Evolutionary conservation across 2,329 filamentous ascomycete genomes (phyloP).

Genomic region (Hymenoscyphus infarciens): DNA sequence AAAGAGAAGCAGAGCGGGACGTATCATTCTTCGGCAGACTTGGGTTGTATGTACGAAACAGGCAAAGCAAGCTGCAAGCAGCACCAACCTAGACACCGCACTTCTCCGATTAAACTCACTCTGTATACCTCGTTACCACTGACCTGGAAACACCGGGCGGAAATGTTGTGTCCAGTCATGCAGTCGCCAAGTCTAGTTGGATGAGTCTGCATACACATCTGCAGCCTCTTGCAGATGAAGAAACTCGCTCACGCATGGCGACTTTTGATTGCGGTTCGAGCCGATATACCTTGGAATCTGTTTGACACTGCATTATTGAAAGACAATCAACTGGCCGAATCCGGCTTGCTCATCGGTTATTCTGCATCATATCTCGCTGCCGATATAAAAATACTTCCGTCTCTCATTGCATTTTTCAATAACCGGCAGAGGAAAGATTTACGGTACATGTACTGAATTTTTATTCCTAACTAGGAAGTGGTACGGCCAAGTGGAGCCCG

Average conservation of each 20-base stretch:
- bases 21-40: background rate
- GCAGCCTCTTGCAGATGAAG: slow-evolving; percentile 10
- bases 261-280: slow-evolving; percentile 6
- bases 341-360: background rate
- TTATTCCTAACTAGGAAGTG: no score
- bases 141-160: slow-evolving; percentile 6
- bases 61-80: background rate
- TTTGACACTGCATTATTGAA: background rate
- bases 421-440: no score
- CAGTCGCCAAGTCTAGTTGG: background rate
- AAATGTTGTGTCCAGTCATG: slow-evolving; percentile 4
- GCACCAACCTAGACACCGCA: slow-evolving; percentile 2
- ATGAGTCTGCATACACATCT: slow-evolving; percentile 4
- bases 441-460: no score
- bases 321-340: background rate
- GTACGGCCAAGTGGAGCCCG: no score
- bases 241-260: slow-evolving; percentile 4
- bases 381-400: background rate
- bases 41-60: background rate
- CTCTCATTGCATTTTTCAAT: no score
- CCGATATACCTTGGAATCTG: slow-evolving; percentile 8
- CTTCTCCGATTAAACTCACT: background rate
- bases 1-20: background rate
- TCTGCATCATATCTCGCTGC: background rate
- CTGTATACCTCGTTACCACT: slow-evolving; percentile 9